Evolutionary conservation across 139 green algal species (phyloP).

Genomic region (Coelastrella sp.): DNA sequence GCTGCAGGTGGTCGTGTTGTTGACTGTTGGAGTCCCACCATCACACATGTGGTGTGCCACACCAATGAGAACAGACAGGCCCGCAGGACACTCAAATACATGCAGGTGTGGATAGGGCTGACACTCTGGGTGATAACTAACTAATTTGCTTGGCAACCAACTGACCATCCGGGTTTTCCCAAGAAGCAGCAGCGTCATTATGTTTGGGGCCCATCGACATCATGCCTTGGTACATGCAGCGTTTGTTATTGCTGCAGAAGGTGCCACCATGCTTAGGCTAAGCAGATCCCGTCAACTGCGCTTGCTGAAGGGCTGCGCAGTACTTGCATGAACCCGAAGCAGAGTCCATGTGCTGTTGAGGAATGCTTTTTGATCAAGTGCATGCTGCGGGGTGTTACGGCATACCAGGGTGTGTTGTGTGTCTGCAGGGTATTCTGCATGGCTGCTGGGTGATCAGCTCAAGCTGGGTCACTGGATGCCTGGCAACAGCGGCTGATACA

Average conservation of each 20-base stretch:
- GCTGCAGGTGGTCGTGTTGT: constrained; percentile 46
- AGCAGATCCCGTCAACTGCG: too few relatives aligned
- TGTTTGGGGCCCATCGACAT: too few relatives aligned
- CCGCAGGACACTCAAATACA: constrained; percentile 60
- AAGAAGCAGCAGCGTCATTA: too few relatives aligned
- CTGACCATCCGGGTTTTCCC: too few relatives aligned
- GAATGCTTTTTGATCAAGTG: not conserved
- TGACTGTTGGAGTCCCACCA: constrained; percentile 22
- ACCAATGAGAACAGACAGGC: constrained; percentile 50
- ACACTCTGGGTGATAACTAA: too few relatives aligned
- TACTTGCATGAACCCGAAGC: too few relatives aligned
- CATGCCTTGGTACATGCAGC: too few relatives aligned
- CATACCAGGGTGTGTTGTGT: not conserved
- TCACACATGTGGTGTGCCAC: constrained; percentile 57
- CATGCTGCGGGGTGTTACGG: not conserved
- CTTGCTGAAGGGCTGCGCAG: too few relatives aligned
- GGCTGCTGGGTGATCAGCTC: constrained; percentile 38
- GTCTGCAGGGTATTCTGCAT: constrained; percentile 21
- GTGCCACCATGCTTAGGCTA: too few relatives aligned
- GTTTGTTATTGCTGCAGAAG: too few relatives aligned
- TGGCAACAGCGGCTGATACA: constrained; percentile 31
- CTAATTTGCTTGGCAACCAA: too few relatives aligned
- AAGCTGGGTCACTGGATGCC: constrained; percentile 35
- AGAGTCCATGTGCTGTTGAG: too few relatives aligned
- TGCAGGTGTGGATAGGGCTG: constrained; percentile 36